Percentiles rank a stretch among this genome's conserved stretches.
phyloP scores from a whole-genome alignment of 164 flowering plant species.

The Vitis vinifera region DNA sequence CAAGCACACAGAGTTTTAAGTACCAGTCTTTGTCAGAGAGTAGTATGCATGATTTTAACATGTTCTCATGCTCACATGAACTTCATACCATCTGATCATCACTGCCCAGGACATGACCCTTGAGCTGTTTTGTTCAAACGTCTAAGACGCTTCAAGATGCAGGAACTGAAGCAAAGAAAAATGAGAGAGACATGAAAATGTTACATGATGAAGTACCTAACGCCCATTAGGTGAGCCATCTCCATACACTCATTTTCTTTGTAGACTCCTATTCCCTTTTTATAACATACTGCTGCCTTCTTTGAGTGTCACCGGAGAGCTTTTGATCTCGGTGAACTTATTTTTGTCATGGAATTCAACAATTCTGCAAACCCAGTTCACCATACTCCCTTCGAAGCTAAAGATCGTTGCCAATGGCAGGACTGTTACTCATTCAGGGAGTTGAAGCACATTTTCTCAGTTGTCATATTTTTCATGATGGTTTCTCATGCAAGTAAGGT shows the following conservation, averaged over 20 bases:
- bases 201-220: slow-evolving; percentile 4
- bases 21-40: neutral
- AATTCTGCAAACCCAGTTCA: neutral
- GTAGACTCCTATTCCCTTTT: neutral
- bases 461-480: slow-evolving; percentile 11
- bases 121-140: slow-evolving; percentile 18
- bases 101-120: neutral
- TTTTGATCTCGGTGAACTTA: neutral
- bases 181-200: slow-evolving; percentile 1
- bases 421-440: neutral
- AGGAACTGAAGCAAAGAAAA: slow-evolving; percentile 6
- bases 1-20: too few species aligned
- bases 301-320: neutral
- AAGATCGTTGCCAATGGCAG: neutral
- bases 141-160: slow-evolving; percentile 28
- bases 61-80: neutral
- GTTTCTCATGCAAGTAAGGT: slow-evolving; percentile 30
- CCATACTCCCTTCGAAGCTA: neutral
- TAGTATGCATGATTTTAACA: neutral
- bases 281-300: slow-evolving; percentile 5
- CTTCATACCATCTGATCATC: neutral
- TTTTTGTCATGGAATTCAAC: slow-evolving; percentile 10
- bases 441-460: slow-evolving; percentile 16
- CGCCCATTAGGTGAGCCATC: slow-evolving; percentile 31
- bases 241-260: neutral